phyloP scores from a whole-genome alignment of 345 rosid genomes.

The Cardiospermum halicacabum region DNA sequence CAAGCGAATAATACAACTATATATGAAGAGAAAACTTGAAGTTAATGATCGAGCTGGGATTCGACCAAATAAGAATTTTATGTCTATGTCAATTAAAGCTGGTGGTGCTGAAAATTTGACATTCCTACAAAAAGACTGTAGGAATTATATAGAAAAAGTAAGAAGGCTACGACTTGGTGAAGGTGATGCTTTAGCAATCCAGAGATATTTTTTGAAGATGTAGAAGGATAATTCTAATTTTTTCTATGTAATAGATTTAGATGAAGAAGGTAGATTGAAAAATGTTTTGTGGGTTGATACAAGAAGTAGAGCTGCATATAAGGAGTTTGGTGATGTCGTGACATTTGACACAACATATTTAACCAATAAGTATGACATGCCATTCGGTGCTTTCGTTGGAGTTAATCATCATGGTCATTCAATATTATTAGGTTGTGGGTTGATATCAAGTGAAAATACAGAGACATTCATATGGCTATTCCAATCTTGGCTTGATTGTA shows the following conservation, averaged over 20 bases:
- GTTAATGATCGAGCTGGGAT: neutral
- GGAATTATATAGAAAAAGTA: neutral
- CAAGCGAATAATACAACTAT: neutral
- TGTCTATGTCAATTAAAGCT: neutral
- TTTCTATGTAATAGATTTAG: neutral
- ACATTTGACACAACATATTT: slow-evolving; percentile 21
- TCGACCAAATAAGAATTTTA: neutral
- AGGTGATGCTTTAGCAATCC: neutral
- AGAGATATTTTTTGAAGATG: neutral
- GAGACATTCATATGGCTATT: neutral
- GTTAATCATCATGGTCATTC: too few species aligned
- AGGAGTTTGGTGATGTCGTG: neutral
- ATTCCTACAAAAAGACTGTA: neutral
- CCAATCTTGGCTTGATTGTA: neutral
- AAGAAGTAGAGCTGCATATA: neutral
- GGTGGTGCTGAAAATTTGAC: neutral
- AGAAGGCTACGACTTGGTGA: slow-evolving; percentile 3
- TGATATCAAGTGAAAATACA: too few species aligned
- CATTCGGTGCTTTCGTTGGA: too few species aligned
- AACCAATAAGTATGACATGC: neutral
- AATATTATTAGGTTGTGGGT: too few species aligned
- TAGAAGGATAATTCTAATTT: neutral
- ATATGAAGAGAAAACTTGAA: neutral
- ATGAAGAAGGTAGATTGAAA: neutral
- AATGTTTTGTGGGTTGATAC: slow-evolving; percentile 3